phyloP scores from a whole-genome alignment of 2,329 filamentous ascomycete species.

The Alternaria angustiovoidea region DNA sequence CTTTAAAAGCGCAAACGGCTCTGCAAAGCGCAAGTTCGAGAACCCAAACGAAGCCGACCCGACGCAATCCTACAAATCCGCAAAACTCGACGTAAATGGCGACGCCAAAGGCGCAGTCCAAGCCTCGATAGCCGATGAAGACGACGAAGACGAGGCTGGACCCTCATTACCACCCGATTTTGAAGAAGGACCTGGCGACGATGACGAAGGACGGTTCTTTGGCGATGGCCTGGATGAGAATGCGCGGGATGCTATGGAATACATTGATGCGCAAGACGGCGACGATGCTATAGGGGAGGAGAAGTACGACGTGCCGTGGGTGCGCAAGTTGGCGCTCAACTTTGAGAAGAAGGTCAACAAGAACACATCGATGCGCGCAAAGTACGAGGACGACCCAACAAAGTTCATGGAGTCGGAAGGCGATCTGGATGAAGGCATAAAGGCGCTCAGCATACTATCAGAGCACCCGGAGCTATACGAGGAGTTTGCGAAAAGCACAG shows the following conservation, averaged over 20 bases:
- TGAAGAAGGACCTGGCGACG: constrained; percentile 64
- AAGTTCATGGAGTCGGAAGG: constrained; percentile 88
- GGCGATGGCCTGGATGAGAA: constrained; percentile 85
- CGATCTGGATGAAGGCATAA: constrained; percentile 88
- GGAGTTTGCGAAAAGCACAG: constrained; percentile 80
- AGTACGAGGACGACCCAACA: constrained; percentile 79
- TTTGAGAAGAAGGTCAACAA: constrained; percentile 92
- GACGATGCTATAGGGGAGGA: constrained; percentile 66
- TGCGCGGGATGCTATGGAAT: constrained; percentile 86
- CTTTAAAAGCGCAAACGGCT: constrained; percentile 65
- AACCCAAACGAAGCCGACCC: constrained; percentile 61
- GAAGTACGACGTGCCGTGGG: constrained; percentile 83
- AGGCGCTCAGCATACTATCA: constrained; percentile 82
- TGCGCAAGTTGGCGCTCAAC: constrained; percentile 79
- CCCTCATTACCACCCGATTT: constrained; percentile 65
- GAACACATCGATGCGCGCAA: constrained; percentile 88
- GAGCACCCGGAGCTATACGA: constrained; percentile 85
- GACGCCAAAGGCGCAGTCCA: constrained; percentile 60
- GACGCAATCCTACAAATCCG: constrained; percentile 67
- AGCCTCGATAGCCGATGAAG: constrained; percentile 59
- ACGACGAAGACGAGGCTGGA: constrained; percentile 57
- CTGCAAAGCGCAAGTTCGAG: constrained; percentile 68
- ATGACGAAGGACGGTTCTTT: constrained; percentile 95
- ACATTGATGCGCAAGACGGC: constrained; percentile 74
- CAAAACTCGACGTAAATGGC: constrained; percentile 61